A percentile compares a stretch with the other conserved stretches of the same genome.
These are phyloP conservation scores for Komagataea norvegica DNA, from an alignment of 1,139 yeast species.

Conservation along the genomic window DNA sequence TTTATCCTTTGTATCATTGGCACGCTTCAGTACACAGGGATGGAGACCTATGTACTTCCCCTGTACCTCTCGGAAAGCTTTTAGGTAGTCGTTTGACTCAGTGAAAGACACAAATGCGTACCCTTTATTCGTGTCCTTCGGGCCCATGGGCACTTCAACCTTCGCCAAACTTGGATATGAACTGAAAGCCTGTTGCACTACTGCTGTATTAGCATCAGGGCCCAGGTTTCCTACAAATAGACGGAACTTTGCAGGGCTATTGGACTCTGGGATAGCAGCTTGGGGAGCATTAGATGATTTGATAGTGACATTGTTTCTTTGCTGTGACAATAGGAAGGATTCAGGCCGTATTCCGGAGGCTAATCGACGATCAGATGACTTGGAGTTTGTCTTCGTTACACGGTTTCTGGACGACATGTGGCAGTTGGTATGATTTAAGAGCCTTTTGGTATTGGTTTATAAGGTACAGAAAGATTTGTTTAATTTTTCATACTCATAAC, in stretches of 20 bases:
- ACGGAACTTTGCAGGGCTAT: conserved; percentile 36
- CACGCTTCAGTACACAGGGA: conserved; percentile 67
- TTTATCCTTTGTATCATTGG: conserved; percentile 39
- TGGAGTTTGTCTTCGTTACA: conserved; percentile 28
- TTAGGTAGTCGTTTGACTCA: conserved; percentile 57
- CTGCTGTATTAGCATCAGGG: conserved; percentile 57
- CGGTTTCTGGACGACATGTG: conserved; percentile 22
- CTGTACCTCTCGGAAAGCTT: conserved; percentile 70
- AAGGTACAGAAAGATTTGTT: not conserved
- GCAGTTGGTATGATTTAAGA: conserved; percentile 1
- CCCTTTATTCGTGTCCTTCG: conserved; percentile 41
- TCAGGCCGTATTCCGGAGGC: conserved; percentile 47
- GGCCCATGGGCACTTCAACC: conserved; percentile 51
- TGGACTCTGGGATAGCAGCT: not conserved
- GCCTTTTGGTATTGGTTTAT: too few species aligned
- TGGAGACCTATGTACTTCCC: conserved; percentile 72
- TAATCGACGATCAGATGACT: conserved; percentile 48
- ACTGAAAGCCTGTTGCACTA: conserved; percentile 47
- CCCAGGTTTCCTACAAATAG: conserved; percentile 74
- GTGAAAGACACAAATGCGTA: conserved; percentile 68
- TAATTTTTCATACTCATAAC: conserved; percentile 1
- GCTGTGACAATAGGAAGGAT: conserved; percentile 34
- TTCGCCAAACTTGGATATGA: conserved; percentile 47
- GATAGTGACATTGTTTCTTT: conserved; percentile 8
- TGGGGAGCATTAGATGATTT: conserved; percentile 1